Evolutionary conservation across 1,139 yeast genomes (phyloP).

Genomic region (Yamadazyma diospyri): DNA sequence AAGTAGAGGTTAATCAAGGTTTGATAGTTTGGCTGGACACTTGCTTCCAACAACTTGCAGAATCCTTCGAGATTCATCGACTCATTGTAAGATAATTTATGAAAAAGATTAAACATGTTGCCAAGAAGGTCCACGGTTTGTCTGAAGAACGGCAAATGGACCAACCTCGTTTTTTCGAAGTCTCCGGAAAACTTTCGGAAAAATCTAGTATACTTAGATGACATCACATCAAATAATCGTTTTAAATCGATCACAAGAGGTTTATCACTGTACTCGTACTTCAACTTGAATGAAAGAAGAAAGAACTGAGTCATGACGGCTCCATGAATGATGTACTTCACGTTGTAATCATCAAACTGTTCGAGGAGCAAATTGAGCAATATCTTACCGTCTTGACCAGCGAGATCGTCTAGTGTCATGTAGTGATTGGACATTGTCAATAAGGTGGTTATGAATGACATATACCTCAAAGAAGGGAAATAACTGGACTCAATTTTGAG

Average conservation of each 20-base stretch:
- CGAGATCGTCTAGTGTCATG: conserved; percentile 18
- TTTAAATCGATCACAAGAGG: conserved; percentile 11
- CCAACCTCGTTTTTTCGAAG: conserved; percentile 8
- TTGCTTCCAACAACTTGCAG: conserved; percentile 9
- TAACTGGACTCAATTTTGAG: conserved; percentile 28
- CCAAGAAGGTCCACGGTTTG: conserved; percentile 10
- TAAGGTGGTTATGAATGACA: conserved; percentile 27
- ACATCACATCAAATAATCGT: conserved; percentile 8
- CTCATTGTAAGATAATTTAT: conserved; percentile 5
- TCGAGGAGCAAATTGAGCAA: conserved; percentile 13
- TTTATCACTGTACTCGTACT: conserved; percentile 3
- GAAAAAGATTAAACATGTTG: conserved; percentile 9
- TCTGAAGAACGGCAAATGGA: conserved; percentile 10
- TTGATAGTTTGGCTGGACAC: conserved; percentile 14
- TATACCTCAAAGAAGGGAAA: conserved; percentile 31
- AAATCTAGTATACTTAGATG: conserved; percentile 10
- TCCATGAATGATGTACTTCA: conserved; percentile 20
- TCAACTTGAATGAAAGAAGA: conserved; percentile 19
- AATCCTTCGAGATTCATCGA: conserved; percentile 9
- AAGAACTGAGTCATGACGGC: conserved; percentile 24
- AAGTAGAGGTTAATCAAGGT: conserved; percentile 22
- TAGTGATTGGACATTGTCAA: conserved; percentile 26
- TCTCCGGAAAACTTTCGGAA: conserved; percentile 11
- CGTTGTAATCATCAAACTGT: conserved; percentile 13
- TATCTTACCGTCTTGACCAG: conserved; percentile 13